These are phyloP conservation scores for Teratosphaeria nubilosa DNA, from an alignment of 2,329 filamentous ascomycete species.

Conservation along the genomic window DNA sequence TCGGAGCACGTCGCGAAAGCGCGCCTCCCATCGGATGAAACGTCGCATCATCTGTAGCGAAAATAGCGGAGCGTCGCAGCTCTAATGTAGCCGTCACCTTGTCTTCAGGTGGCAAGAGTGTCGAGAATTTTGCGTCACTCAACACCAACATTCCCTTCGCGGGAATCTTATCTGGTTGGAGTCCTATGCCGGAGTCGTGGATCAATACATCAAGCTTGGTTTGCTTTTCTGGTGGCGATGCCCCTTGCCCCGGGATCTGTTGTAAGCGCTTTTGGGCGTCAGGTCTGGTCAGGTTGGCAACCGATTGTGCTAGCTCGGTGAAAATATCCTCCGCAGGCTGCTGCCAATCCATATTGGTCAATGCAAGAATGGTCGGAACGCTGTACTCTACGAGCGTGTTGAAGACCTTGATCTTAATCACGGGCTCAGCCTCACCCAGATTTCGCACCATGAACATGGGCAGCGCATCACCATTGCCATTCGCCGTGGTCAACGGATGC, in stretches of 20 bases:
- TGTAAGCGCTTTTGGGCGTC: slow-evolving; percentile 16
- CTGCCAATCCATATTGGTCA: slow-evolving; percentile 52
- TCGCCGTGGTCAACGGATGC: slow-evolving; percentile 44
- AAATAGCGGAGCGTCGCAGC: slow-evolving; percentile 69
- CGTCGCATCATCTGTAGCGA: slow-evolving; percentile 56
- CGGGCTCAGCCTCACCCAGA: slow-evolving; percentile 86
- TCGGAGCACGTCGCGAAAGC: not conserved
- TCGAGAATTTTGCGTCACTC: slow-evolving; percentile 64
- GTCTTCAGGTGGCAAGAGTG: slow-evolving; percentile 54
- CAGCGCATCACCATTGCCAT: slow-evolving; percentile 30
- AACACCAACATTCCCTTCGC: slow-evolving; percentile 74
- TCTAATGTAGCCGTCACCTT: slow-evolving; percentile 55
- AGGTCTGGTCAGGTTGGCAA: slow-evolving; percentile 35
- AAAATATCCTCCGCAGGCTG: slow-evolving; percentile 49
- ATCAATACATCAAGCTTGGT: slow-evolving; percentile 64
- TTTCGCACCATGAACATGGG: slow-evolving; percentile 79
- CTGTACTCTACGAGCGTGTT: slow-evolving; percentile 83
- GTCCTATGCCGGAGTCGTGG: slow-evolving; percentile 68
- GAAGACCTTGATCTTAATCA: slow-evolving; percentile 76
- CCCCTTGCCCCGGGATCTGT: slow-evolving; percentile 10
- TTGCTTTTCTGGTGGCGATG: slow-evolving; percentile 24
- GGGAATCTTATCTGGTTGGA: slow-evolving; percentile 66
- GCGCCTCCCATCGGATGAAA: not conserved
- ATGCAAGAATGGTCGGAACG: slow-evolving; percentile 69
- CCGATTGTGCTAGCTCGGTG: slow-evolving; percentile 63